Conservation (phyloP, 2,329 filamentous ascomycete species). For the Simplicillium aogashimaense region DNA sequence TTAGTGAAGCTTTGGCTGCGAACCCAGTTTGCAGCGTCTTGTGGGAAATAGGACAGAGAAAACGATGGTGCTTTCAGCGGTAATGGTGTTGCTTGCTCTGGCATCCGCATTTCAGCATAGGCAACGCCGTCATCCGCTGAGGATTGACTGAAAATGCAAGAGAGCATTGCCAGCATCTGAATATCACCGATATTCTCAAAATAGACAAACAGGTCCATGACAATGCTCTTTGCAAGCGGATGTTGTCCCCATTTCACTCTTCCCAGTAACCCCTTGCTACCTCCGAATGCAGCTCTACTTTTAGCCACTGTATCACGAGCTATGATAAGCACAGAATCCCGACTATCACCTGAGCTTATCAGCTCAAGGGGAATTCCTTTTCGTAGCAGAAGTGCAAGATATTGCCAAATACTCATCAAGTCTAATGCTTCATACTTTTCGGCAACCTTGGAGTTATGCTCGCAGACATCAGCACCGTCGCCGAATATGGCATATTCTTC, state of each 20-base stretch:
- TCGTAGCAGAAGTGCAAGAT: conserved; percentile 67
- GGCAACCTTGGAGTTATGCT: conserved; percentile 73
- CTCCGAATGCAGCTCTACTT: conserved; percentile 7
- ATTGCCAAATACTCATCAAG: conserved; percentile 73
- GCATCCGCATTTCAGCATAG: conserved; percentile 45
- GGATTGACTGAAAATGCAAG: conserved; percentile 58
- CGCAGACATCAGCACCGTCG: conserved; percentile 69
- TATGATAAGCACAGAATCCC: conserved; percentile 57
- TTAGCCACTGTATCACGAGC: conserved; percentile 49
- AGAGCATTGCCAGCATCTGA: conserved; percentile 64
- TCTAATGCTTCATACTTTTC: conserved; percentile 60
- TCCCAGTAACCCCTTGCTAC: conserved; percentile 31
- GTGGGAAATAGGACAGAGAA: conserved; percentile 57
- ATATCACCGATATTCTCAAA: conserved; percentile 54
- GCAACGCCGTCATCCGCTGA: conserved; percentile 44
- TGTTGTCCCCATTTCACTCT: conserved; percentile 60
- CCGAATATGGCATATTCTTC: conserved; percentile 77
- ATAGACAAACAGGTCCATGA: conserved; percentile 51
- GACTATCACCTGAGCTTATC: conserved; percentile 40
- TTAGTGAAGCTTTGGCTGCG: conserved; percentile 41
- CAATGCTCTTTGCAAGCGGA: conserved; percentile 51
- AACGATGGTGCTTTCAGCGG: conserved; percentile 57
- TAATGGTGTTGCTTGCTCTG: conserved; percentile 51
- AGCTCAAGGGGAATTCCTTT: conserved; percentile 66
- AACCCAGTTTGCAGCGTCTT: conserved; percentile 43